Evolutionary conservation across 306 rosid species (phyloP).

Genomic region (Glycine soja): DNA sequence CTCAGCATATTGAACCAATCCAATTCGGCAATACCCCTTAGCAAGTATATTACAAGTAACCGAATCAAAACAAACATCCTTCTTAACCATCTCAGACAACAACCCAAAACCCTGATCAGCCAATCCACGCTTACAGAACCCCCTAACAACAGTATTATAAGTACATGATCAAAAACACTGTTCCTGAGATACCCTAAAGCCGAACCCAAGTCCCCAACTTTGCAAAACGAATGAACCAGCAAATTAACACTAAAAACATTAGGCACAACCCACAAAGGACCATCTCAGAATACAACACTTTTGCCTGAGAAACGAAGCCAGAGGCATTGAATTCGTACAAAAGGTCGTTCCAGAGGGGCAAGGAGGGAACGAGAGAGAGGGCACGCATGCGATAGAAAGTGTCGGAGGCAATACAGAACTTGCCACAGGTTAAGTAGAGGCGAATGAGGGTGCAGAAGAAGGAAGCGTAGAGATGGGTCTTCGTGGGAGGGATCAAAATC

Average conservation of each 20-base stretch:
- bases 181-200: slow-evolving; percentile 64
- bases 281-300: slow-evolving; percentile 63
- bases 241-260: slow-evolving; percentile 68
- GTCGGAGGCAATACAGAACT: slow-evolving; percentile 56
- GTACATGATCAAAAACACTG: slow-evolving; percentile 63
- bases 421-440: slow-evolving; percentile 69
- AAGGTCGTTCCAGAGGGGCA: slow-evolving; percentile 70
- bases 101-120: slow-evolving; percentile 70
- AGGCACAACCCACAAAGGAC: slow-evolving; percentile 67
- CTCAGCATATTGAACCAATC: slow-evolving; percentile 65
- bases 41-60: slow-evolving; percentile 67
- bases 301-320: slow-evolving; percentile 71
- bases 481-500: slow-evolving; percentile 48
- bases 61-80: slow-evolving; percentile 59
- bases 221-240: slow-evolving; percentile 80
- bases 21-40: slow-evolving; percentile 71
- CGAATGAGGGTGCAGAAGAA: slow-evolving; percentile 80
- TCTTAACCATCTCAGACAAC: slow-evolving; percentile 79
- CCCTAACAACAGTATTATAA: slow-evolving; percentile 77
- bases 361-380: slow-evolving; percentile 60
- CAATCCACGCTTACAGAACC: slow-evolving; percentile 66
- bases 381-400: slow-evolving; percentile 68
- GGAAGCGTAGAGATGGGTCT: slow-evolving; percentile 63
- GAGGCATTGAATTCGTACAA: slow-evolving; percentile 66
- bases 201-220: slow-evolving; percentile 65